These are phyloP conservation scores for Chlorokybus atmophyticus DNA, from an alignment of 139 green algal species.

Conservation along the genomic window DNA sequence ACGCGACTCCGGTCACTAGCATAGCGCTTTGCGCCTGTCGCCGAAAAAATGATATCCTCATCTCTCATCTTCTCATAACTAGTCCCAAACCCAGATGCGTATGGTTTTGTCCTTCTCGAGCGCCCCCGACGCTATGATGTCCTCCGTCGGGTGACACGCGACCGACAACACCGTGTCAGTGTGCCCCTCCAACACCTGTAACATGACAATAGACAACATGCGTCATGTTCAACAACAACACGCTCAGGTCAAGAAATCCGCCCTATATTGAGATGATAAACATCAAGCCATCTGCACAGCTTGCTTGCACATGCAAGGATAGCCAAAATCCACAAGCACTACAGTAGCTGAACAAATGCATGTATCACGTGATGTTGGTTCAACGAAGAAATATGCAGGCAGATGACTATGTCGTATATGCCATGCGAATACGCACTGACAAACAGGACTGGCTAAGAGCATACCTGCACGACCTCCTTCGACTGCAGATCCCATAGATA, in stretches of 20 bases:
- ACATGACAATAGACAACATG: neutral
- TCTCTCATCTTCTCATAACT: too few species aligned
- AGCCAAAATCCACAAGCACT: too few species aligned
- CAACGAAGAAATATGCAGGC: neutral
- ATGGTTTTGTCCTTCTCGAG: conserved; percentile 27
- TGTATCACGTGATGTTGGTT: neutral
- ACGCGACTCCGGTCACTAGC: too few species aligned
- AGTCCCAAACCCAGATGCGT: conserved; percentile 28
- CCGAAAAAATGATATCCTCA: too few species aligned
- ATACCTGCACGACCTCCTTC: conserved; percentile 21
- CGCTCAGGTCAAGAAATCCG: neutral
- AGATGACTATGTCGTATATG: conserved; percentile 1
- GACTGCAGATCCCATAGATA: conserved; percentile 67
- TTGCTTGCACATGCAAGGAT: too few species aligned
- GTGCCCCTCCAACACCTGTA: conserved; percentile 22
- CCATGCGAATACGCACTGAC: too few species aligned
- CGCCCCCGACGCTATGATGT: conserved; percentile 26
- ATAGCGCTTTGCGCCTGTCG: too few species aligned
- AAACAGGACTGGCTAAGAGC: too few species aligned
- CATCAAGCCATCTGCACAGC: too few species aligned
- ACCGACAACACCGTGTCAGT: conserved; percentile 24
- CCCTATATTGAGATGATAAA: too few species aligned
- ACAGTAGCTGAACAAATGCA: neutral
- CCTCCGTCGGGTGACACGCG: conserved; percentile 21
- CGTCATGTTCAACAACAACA: conserved; percentile 1